These are phyloP conservation scores for Entomortierella parvispora DNA, from an alignment of 192 early-diverging fungal genomes.

Conservation along the genomic window DNA sequence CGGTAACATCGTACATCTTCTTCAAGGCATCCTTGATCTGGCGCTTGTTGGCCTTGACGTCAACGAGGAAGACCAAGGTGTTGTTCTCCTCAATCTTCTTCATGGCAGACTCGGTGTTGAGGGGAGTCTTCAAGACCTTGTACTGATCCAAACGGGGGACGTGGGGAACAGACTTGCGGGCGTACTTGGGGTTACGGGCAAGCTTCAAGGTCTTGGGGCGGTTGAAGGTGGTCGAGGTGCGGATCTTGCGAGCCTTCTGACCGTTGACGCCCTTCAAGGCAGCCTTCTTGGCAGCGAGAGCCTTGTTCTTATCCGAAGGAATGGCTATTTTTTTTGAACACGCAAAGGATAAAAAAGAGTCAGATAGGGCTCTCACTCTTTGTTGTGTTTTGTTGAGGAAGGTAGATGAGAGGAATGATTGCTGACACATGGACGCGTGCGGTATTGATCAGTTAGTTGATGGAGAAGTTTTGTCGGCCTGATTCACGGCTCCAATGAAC, in stretches of 20 bases:
- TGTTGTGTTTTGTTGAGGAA: too few relatives aligned
- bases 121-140: conserved; percentile 88
- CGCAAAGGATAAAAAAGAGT: neutral
- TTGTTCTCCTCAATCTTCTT: conserved; percentile 99
- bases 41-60: conserved; percentile 97
- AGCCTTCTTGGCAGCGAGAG: conserved; percentile 96
- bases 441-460: too few relatives aligned
- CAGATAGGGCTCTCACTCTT: too few relatives aligned
- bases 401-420: too few relatives aligned
- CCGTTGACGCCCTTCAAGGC: conserved; percentile 92
- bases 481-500: too few relatives aligned
- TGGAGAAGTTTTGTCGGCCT: too few relatives aligned
- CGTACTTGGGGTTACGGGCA: conserved; percentile 91
- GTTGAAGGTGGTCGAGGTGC: conserved; percentile 93
- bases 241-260: conserved; percentile 87
- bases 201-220: conserved; percentile 95
- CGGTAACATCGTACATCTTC: conserved; percentile 96
- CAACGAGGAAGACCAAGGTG: conserved; percentile 97
- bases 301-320: conserved; percentile 77
- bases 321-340: conserved; percentile 5
- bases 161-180: conserved; percentile 87
- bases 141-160: conserved; percentile 88
- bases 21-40: conserved; percentile 99
- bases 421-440: too few relatives aligned
- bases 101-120: conserved; percentile 99